Base-by-base conservation (phyloP, 106 monocot genomes). In the Ottelia alismoides region DNA sequence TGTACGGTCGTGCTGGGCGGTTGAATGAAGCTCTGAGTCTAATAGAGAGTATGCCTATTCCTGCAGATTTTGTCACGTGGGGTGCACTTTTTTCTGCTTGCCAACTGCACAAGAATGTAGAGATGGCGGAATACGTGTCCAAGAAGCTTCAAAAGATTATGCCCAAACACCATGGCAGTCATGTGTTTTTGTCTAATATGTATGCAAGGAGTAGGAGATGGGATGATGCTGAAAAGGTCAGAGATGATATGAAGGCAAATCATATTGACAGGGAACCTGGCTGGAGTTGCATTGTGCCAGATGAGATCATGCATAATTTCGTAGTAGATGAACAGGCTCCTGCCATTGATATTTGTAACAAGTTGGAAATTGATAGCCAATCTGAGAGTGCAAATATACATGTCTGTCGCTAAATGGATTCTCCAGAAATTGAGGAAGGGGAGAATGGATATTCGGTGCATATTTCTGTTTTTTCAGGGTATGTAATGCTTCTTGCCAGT, bases 31-130 rank as follows among this genome's bases (percentile, higher is more conserved):
- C 92, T 2, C 47, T 31, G n/a, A 46, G 70, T 68, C 54, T 87
- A 28, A 52, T 92, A 14, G 62, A 53, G 31, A 54, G 65, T 3
- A 92, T 87, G 83, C 82, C 82, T 29, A 79, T 87, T 48, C 49
- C 74, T 51, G 71, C 79, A 44, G 87, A 83, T 68, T 80, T 32
- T 49, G 80, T 74, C n/a, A 78, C 82, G 44, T 93, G 93, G 93
- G 87, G 93, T 55, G 58, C 93, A 56, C 60, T 93, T 55, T 56
- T 93, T 48, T 57, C 87, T 56, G 79, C 87, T 35, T 64, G 82
- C 35, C 70, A 66, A 45, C 68, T 25, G 17, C 51, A 43, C 53
- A 68, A 69, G 51, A 73, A 81, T 53, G 60, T 75, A 24, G 73
- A 72, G 54, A 27, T 88, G 58, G 94, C 75, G 24, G 78, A 88